Conservation (phyloP, 129 eudicot genomes). For the Tagetes patula region DNA sequence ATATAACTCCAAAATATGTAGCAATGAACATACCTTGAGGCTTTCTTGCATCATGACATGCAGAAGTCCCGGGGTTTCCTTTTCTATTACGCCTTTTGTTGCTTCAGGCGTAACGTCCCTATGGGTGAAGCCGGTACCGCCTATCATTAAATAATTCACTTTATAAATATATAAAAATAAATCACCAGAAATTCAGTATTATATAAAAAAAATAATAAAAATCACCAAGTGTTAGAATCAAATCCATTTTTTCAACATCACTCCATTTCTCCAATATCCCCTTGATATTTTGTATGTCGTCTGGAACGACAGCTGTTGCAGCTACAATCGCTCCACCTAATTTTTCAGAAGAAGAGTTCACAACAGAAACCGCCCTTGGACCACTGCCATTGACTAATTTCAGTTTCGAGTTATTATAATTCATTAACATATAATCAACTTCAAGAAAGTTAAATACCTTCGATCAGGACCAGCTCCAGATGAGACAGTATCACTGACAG, state of each 20-base stretch:
- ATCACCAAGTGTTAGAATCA: conserved; percentile 90
- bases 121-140: conserved; percentile 96
- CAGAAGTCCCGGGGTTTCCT: conserved; percentile 90
- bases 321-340: conserved; percentile 86
- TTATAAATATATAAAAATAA: conserved; percentile 3
- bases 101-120: conserved; percentile 99
- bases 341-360: conserved; percentile 69
- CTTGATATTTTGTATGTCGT: conserved; percentile 67
- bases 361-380: conserved; percentile 90
- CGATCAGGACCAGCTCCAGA: conserved; percentile 86
- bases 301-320: conserved; percentile 87
- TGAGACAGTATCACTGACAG: conserved; percentile 95
- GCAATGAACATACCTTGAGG: conserved; percentile 61
- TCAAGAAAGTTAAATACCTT: conserved; percentile 42
- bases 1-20: not conserved
- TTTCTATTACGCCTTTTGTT: conserved; percentile 79
- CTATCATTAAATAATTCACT: conserved; percentile 35
- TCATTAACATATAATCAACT: not conserved
- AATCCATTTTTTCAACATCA: conserved; percentile 83
- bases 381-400: conserved; percentile 51
- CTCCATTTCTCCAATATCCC: conserved; percentile 74
- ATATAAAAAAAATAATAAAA: conserved; percentile 6
- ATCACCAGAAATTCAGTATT: not conserved
- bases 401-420: conserved; percentile 7
- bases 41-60: conserved; percentile 97